Conservation (phyloP, 208 protist species). For the Zelonia costaricensis region DNA sequence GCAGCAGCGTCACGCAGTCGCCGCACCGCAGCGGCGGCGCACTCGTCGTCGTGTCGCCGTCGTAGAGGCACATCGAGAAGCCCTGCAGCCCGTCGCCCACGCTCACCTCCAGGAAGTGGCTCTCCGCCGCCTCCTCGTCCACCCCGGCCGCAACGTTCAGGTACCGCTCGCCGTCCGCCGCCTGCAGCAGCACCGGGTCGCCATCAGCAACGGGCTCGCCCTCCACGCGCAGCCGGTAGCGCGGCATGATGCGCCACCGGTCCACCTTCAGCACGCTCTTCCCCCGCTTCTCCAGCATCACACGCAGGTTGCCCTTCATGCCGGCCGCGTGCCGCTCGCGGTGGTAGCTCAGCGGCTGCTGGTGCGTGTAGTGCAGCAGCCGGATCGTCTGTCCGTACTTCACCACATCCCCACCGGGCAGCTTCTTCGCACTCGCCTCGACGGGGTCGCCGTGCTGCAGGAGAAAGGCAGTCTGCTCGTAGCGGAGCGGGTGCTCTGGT, state of each 20-base stretch:
- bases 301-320: constrained; percentile 53
- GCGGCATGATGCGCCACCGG: constrained; percentile 67
- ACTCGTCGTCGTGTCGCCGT: constrained; percentile 37
- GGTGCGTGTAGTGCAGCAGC: constrained; percentile 43
- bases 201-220: constrained; percentile 56
- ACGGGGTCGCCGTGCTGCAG: constrained; percentile 41
- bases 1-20: constrained; percentile 59
- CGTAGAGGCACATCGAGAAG: constrained; percentile 54
- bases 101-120: constrained; percentile 39
- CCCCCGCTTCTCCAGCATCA: constrained; percentile 37
- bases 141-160: constrained; percentile 33
- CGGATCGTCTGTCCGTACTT: constrained; percentile 66
- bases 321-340: constrained; percentile 42
- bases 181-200: constrained; percentile 56
- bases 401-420: constrained; percentile 28
- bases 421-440: constrained; percentile 9
- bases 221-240: constrained; percentile 61
- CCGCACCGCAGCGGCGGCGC: constrained; percentile 51
- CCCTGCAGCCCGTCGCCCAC: constrained; percentile 39
- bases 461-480: constrained; percentile 52
- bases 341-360: constrained; percentile 44
- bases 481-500: constrained; percentile 26
- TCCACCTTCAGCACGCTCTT: constrained; percentile 18
- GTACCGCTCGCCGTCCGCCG: constrained; percentile 32
- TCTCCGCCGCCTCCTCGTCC: constrained; percentile 31